phyloP scores from a whole-genome alignment of 108 stramenopile species.

The Nitzschia putrida region DNA sequence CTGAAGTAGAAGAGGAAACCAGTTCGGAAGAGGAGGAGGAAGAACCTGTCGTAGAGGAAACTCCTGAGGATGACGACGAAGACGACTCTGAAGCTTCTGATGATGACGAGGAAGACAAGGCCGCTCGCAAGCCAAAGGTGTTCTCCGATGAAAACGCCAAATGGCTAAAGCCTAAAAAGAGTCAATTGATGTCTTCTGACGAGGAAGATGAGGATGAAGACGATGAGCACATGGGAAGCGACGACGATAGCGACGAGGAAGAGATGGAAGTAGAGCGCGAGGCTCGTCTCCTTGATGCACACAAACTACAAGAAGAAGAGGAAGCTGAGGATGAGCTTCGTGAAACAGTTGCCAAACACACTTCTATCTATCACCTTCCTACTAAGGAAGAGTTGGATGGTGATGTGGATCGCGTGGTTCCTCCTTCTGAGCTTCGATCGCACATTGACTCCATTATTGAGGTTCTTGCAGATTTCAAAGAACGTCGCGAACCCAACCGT shows the following conservation, averaged over 20 bases:
- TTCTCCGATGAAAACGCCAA: conserved; percentile 79
- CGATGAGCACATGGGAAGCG: conserved; percentile 39
- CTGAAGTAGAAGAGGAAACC: conserved; percentile 5
- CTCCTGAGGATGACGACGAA: conserved; percentile 38
- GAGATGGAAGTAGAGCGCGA: conserved; percentile 76
- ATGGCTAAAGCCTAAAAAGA: conserved; percentile 81
- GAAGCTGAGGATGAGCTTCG: conserved; percentile 83
- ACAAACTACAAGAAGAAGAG: conserved; percentile 64
- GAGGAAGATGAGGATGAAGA: conserved; percentile 67
- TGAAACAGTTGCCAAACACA: conserved; percentile 76
- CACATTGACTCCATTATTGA: conserved; percentile 91
- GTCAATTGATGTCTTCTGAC: conserved; percentile 59
- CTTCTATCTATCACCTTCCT: conserved; percentile 81
- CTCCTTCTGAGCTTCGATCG: conserved; percentile 85
- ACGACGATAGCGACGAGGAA: conserved; percentile 70
- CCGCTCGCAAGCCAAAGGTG: conserved; percentile 14
- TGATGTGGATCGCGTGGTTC: conserved; percentile 89
- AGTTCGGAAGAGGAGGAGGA: conserved; percentile 21
- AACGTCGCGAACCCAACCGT: conserved; percentile 80
- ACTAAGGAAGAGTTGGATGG: conserved; percentile 76
- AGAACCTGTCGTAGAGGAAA: conserved; percentile 29
- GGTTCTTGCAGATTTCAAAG: conserved; percentile 90
- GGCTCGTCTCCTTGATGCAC: conserved; percentile 67
- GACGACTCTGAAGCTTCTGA: conserved; percentile 4
- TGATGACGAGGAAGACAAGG: conserved; percentile 23